Conservation (phyloP, 371 early-diverging fungal species). For the Mortierella sp. region DNA sequence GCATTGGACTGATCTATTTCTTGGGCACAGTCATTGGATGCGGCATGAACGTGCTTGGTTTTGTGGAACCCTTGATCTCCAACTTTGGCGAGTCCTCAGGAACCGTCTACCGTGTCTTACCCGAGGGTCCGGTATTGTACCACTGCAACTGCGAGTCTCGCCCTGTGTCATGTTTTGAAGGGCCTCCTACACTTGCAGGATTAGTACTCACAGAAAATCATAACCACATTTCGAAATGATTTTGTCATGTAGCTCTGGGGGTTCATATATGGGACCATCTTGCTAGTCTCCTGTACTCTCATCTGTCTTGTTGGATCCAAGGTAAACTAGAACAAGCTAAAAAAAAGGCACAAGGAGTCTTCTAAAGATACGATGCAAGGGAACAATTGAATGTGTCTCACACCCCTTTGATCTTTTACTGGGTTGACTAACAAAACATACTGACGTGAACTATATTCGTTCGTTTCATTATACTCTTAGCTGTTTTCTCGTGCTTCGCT, state of each 20-base stretch:
- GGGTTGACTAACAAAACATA: neutral
- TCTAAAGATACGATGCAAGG: neutral
- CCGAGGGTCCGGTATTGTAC: conserved; percentile 60
- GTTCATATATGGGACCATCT: conserved; percentile 64
- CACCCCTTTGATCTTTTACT: neutral
- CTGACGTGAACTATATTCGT: neutral
- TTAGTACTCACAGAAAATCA: neutral
- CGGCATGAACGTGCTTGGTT: conserved; percentile 73
- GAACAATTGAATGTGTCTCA: neutral
- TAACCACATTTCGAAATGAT: neutral
- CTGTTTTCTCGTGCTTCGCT: conserved; percentile 68
- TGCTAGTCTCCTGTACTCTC: conserved; percentile 62
- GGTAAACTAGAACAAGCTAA: conserved; percentile 24
- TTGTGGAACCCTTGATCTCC: conserved; percentile 71
- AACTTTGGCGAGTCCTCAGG: conserved; percentile 67
- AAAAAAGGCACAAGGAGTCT: neutral
- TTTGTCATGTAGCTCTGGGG: conserved; percentile 43
- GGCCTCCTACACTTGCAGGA: neutral
- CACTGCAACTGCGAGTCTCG: neutral
- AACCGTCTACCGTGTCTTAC: conserved; percentile 61
- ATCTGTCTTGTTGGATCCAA: conserved; percentile 66
- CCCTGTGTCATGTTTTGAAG: neutral
- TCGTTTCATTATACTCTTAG: conserved; percentile 27
- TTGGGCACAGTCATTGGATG: conserved; percentile 70
- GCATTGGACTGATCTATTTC: conserved; percentile 78